Percentiles rank a stretch among this genome's conserved stretches.
phyloP scores from a whole-genome alignment of 371 early-diverging fungal species.

The Umbelopsis sp. region DNA sequence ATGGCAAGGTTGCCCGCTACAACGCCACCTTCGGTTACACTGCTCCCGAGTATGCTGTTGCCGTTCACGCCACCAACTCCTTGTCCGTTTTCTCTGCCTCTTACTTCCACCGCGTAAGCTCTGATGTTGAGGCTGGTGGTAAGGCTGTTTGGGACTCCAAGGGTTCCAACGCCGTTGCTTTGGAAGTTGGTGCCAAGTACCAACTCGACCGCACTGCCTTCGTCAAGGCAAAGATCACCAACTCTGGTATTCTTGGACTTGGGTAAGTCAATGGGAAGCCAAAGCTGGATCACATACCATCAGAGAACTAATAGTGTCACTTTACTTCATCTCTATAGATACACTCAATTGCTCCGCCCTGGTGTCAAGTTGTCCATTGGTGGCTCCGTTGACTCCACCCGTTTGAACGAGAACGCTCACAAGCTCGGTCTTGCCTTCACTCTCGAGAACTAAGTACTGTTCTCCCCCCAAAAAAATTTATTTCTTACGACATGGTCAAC shows the following conservation, averaged over 20 bases:
- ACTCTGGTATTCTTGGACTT: conserved; percentile 71
- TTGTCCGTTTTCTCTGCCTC: conserved; percentile 67
- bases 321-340: conserved; percentile 24
- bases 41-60: conserved; percentile 63
- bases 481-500: background rate
- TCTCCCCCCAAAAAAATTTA: background rate
- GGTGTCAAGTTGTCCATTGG: conserved; percentile 77
- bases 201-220: conserved; percentile 65
- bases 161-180: conserved; percentile 50
- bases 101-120: conserved; percentile 75
- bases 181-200: conserved; percentile 81
- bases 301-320: background rate
- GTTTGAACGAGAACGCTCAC: conserved; percentile 74
- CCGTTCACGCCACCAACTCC: conserved; percentile 61
- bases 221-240: conserved; percentile 81
- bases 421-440: conserved; percentile 70
- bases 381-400: conserved; percentile 71
- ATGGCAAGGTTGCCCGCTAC: conserved; percentile 63
- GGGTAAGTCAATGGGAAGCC: conserved; percentile 30
- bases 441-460: conserved; percentile 54
- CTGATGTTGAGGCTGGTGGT: conserved; percentile 71
- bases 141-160: conserved; percentile 73
- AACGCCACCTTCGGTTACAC: conserved; percentile 65
- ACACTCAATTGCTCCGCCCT: conserved; percentile 72
- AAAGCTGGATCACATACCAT: background rate